Percentiles rank a stretch among this genome's conserved stretches.
Evolutionary conservation across 2,329 filamentous ascomycete genomes (phyloP).

Genomic region (Aspergillus sp.): DNA sequence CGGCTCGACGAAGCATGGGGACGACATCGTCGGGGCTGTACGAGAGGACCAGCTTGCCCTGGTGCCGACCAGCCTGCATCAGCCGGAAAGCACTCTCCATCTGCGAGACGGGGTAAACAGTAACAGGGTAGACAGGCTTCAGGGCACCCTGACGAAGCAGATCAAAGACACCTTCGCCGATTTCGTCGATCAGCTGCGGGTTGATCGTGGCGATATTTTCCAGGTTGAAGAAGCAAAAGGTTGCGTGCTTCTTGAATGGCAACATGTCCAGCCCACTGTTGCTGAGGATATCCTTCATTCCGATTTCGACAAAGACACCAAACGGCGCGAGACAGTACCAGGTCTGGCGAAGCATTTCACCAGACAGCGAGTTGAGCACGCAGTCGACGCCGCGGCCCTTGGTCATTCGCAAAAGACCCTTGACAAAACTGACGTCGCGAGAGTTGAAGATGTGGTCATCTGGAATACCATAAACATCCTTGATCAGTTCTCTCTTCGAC

Average conservation of each 20-base stretch:
- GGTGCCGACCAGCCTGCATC: constrained; percentile 41
- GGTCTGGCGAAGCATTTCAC: constrained; percentile 29
- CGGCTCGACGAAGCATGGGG: neutral
- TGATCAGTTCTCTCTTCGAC: constrained; percentile 31
- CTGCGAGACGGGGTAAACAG: constrained; percentile 30
- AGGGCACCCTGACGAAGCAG: constrained; percentile 25
- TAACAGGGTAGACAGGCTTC: constrained; percentile 36
- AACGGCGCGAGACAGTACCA: constrained; percentile 34
- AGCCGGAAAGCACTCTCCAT: constrained; percentile 33
- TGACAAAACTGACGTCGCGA: constrained; percentile 29
- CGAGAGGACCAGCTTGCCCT: constrained; percentile 43
- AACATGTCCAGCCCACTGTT: constrained; percentile 23
- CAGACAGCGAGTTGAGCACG: constrained; percentile 32
- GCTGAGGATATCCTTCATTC: constrained; percentile 13
- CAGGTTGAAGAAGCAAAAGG: constrained; percentile 19
- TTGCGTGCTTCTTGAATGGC: constrained; percentile 19
- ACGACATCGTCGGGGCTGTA: constrained; percentile 2
- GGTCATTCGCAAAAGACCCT: constrained; percentile 25
- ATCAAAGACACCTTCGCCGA: constrained; percentile 2
- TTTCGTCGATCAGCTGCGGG: neutral
- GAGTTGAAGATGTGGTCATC: constrained; percentile 33
- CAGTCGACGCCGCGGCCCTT: constrained; percentile 31
- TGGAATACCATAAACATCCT: constrained; percentile 26
- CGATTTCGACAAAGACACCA: constrained; percentile 30
- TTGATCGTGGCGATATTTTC: neutral